Evolutionary conservation across 2,329 filamentous ascomycete genomes (phyloP).

Genomic region (Acarospora socialis): DNA sequence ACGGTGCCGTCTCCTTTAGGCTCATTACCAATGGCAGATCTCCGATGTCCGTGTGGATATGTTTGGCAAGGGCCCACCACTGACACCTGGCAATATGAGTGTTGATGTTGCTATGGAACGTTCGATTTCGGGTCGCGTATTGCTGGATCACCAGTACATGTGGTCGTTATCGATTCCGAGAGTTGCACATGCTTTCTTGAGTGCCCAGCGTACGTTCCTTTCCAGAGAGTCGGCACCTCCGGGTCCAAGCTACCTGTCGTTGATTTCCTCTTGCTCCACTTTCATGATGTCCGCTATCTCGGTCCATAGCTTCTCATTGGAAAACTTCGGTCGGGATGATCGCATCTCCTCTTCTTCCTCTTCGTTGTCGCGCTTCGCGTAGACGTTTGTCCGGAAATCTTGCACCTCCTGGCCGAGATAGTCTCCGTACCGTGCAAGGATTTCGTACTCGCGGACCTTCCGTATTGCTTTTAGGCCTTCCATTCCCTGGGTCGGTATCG

Average conservation of each 20-base stretch:
- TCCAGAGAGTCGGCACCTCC: too few relatives aligned
- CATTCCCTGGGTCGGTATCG: slow-evolving; percentile 3
- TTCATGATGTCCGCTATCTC: slow-evolving; percentile 1
- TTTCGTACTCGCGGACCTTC: slow-evolving; percentile 4
- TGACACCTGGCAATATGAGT: slow-evolving; percentile 3
- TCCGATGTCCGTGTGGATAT: slow-evolving; percentile 5
- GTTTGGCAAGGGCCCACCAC: slow-evolving; percentile 2
- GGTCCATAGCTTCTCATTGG: too few relatives aligned
- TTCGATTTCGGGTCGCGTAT: slow-evolving; percentile 4
- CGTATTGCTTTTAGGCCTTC: neutral
- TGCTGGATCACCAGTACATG: slow-evolving; percentile 6
- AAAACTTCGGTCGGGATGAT: too few relatives aligned
- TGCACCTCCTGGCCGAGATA: slow-evolving; percentile 4
- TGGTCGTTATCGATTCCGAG: slow-evolving; percentile 3
- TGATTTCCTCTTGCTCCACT: slow-evolving; percentile 1
- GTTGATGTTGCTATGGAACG: slow-evolving; percentile 1
- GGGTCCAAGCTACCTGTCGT: too few relatives aligned
- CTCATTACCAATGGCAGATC: slow-evolving; percentile 3
- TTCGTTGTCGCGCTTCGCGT: too few relatives aligned
- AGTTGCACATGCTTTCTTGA: slow-evolving; percentile 2
- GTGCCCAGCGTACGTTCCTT: too few relatives aligned
- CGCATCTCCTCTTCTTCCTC: too few relatives aligned
- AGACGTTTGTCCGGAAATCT: too few relatives aligned
- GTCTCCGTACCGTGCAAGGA: slow-evolving; percentile 6
- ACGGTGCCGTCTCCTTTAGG: neutral